phyloP scores from a whole-genome alignment of 441 rosid species.

The Corymbia citriodora region DNA sequence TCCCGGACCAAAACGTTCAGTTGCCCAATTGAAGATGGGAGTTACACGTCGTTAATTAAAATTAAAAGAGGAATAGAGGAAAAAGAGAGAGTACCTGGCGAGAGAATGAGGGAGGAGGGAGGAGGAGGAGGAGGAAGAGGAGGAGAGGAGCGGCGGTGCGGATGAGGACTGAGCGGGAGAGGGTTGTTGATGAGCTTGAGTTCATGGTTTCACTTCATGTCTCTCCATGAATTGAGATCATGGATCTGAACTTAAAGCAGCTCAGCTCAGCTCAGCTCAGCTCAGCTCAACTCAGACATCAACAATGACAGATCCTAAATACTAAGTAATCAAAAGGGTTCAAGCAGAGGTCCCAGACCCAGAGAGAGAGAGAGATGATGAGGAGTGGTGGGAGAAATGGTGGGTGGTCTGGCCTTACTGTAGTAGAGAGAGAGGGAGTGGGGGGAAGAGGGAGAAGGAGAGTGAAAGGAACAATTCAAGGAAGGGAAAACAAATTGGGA shows the following conservation, averaged over 20 bases:
- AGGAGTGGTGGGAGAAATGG: background rate
- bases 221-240: conserved; percentile 8
- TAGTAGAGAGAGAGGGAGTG: background rate
- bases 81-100: conserved; percentile 28
- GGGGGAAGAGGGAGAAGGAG: background rate
- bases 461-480: conserved; percentile 48
- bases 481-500: conserved; percentile 30
- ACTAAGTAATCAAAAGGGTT: background rate
- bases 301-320: background rate
- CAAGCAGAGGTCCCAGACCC: background rate
- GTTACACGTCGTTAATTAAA: background rate
- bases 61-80: background rate
- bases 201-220: conserved; percentile 8
- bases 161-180: background rate
- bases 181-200: conserved; percentile 14
- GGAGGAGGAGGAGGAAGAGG: conserved; percentile 4
- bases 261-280: background rate
- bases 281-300: background rate
- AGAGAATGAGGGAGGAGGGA: conserved; percentile 21
- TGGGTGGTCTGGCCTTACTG: background rate
- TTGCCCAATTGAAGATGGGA: background rate
- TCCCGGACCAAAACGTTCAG: background rate
- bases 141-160: background rate
- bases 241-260: background rate
- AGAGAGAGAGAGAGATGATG: background rate